phyloP scores from a whole-genome alignment of 2,329 filamentous ascomycete species.

The Cytospora schulzeri region DNA sequence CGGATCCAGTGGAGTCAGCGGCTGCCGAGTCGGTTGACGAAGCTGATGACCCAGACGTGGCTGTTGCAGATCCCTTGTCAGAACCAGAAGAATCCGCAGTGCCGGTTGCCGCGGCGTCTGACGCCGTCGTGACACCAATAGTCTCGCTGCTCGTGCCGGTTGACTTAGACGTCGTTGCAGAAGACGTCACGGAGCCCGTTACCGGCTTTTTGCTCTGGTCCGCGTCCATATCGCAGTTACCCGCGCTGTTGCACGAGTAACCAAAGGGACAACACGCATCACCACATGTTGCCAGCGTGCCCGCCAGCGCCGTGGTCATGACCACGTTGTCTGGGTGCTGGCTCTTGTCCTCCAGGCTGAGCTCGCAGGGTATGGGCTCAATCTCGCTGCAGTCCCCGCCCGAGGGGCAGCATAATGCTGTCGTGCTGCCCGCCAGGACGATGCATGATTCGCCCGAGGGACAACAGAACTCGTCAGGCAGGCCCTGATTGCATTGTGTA shows the following conservation, averaged over 20 bases:
- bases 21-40: slow-evolving; percentile 32
- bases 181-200: slow-evolving; percentile 27
- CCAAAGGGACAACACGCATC: slow-evolving; percentile 72
- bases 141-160: slow-evolving; percentile 31
- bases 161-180: slow-evolving; percentile 32
- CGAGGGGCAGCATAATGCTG: slow-evolving; percentile 70
- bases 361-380: slow-evolving; percentile 65
- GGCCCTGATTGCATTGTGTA: slow-evolving; percentile 53
- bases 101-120: slow-evolving; percentile 28
- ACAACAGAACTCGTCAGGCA: slow-evolving; percentile 72
- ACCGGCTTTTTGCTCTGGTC: slow-evolving; percentile 48
- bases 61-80: slow-evolving; percentile 29
- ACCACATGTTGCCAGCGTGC: slow-evolving; percentile 60
- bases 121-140: slow-evolving; percentile 28
- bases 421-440: slow-evolving; percentile 63
- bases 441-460: slow-evolving; percentile 55
- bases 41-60: slow-evolving; percentile 30
- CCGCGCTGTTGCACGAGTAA: slow-evolving; percentile 59
- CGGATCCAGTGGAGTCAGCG: slow-evolving; percentile 30
- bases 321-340: slow-evolving; percentile 59
- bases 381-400: slow-evolving; percentile 62
- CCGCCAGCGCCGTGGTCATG: slow-evolving; percentile 66
- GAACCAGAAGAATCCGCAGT: slow-evolving; percentile 31
- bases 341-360: slow-evolving; percentile 61
- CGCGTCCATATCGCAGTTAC: slow-evolving; percentile 53